These are phyloP conservation scores for Ophiostoma australiae DNA, from an alignment of 2,329 filamentous ascomycete genomes.

Conservation along the genomic window DNA sequence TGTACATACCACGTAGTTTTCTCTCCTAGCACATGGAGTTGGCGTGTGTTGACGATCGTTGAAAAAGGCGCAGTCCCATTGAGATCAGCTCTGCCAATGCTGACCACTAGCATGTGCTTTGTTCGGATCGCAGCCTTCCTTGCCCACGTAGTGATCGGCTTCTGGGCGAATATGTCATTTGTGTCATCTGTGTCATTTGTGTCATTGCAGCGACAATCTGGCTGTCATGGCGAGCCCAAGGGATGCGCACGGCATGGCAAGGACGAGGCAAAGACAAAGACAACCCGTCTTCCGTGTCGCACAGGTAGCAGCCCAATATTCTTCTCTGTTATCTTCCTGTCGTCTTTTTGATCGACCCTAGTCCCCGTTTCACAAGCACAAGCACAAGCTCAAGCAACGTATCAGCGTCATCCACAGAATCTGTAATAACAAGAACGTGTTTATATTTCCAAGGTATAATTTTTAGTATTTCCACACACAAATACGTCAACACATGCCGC, in stretches of 20 bases:
- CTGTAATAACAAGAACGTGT: not conserved
- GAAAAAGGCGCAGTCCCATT: conserved; percentile 11
- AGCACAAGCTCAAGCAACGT: not conserved
- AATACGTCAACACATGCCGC: not conserved
- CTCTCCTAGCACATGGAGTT: not conserved
- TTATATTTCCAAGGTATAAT: not conserved
- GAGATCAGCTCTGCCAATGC: conserved; percentile 13
- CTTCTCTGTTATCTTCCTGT: not conserved
- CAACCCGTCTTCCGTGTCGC: not conserved
- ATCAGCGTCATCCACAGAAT: not conserved
- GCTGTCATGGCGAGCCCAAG: not conserved
- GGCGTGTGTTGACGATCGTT: not conserved
- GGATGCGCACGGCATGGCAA: not conserved
- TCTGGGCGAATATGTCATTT: not conserved
- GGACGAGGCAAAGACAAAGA: no score
- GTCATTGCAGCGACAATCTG: not conserved
- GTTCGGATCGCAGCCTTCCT: not conserved
- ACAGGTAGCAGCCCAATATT: not conserved
- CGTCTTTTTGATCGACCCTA: not conserved
- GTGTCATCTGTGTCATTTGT: not conserved
- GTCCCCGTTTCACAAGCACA: not conserved
- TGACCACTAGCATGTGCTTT: conserved; percentile 8
- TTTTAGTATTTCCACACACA: not conserved
- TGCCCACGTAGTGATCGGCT: not conserved
- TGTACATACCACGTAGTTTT: not conserved